phyloP scores from a whole-genome alignment of 2,329 filamentous ascomycete species.

The Bipolaris cookei region DNA sequence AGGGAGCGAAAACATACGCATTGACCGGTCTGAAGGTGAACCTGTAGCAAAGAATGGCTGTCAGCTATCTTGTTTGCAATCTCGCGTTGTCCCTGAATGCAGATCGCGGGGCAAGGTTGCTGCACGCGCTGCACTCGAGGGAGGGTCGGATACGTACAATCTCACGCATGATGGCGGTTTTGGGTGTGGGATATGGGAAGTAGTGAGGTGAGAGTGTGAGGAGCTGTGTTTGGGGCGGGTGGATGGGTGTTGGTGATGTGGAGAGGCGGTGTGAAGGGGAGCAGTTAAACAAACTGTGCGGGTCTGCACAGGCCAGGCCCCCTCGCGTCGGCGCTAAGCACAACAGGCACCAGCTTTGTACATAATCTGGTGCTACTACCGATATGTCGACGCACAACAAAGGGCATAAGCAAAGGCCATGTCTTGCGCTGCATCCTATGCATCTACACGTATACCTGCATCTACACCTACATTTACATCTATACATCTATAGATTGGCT shows the following conservation, averaged over 20 bases:
- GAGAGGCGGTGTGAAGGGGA: slow-evolving; percentile 41
- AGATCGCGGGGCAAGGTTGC: slow-evolving; percentile 53
- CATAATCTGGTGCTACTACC: too few species aligned
- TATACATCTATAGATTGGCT: too few species aligned
- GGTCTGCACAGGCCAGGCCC: slow-evolving; percentile 25
- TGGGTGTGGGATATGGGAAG: slow-evolving; percentile 27
- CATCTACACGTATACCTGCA: too few species aligned
- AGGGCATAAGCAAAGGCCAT: not conserved
- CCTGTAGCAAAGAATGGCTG: slow-evolving; percentile 65
- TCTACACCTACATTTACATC: too few species aligned
- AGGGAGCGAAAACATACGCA: slow-evolving; percentile 71
- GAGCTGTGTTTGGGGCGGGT: slow-evolving; percentile 35
- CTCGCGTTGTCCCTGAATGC: slow-evolving; percentile 47
- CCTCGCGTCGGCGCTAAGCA: slow-evolving; percentile 21
- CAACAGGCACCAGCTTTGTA: slow-evolving; percentile 23
- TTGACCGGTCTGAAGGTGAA: slow-evolving; percentile 99
- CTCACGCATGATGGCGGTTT: slow-evolving; percentile 66
- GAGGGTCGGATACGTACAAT: slow-evolving; percentile 62
- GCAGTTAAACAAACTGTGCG: slow-evolving; percentile 35
- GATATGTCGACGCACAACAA: slow-evolving; percentile 4
- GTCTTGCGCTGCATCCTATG: too few species aligned
- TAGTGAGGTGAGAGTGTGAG: slow-evolving; percentile 42
- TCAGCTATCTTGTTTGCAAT: slow-evolving; percentile 62
- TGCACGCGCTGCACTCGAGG: slow-evolving; percentile 49
- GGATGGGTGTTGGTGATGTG: slow-evolving; percentile 39